phyloP scores from a whole-genome alignment of 768 basidiomycete species.

The Chalciporus chontae region DNA sequence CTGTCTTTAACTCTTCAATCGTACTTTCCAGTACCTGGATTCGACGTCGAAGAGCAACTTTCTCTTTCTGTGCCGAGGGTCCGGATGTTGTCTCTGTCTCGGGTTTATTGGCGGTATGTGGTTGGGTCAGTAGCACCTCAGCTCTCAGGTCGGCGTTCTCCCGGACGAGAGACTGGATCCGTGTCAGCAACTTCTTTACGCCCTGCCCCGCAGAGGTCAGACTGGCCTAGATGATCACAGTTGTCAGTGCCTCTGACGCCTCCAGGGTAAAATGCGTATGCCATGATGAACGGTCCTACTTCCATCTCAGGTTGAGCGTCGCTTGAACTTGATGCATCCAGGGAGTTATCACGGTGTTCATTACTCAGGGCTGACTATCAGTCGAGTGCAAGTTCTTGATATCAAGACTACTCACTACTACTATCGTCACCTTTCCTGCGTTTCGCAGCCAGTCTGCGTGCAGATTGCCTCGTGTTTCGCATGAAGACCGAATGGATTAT shows the following conservation, averaged over 20 bases:
- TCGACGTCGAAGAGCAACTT: background rate
- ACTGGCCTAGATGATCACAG: conserved; percentile 3
- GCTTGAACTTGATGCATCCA: background rate
- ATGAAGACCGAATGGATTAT: background rate
- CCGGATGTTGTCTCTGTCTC: background rate
- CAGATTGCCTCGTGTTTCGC: conserved; percentile 13
- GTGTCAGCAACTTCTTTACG: conserved; percentile 9
- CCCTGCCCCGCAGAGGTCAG: conserved; percentile 4
- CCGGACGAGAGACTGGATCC: conserved; percentile 8
- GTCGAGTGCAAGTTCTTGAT: background rate
- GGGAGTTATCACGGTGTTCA: background rate
- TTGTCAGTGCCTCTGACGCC: background rate
- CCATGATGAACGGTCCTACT: conserved; percentile 3
- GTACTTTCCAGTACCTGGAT: conserved; percentile 11
- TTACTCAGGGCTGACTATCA: conserved; percentile 3
- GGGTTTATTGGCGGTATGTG: background rate
- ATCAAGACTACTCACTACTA: no score
- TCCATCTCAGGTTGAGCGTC: background rate
- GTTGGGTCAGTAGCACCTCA: conserved; percentile 3
- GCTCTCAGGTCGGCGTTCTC: conserved; percentile 6
- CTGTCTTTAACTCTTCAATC: conserved; percentile 2
- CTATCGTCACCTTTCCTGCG: background rate
- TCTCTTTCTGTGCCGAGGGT: background rate
- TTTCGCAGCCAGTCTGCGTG: conserved; percentile 1
- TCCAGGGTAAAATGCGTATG: background rate